These are phyloP conservation scores for Mucor velutinosus DNA, from an alignment of 371 early-diverging fungal genomes.

Conservation along the genomic window DNA sequence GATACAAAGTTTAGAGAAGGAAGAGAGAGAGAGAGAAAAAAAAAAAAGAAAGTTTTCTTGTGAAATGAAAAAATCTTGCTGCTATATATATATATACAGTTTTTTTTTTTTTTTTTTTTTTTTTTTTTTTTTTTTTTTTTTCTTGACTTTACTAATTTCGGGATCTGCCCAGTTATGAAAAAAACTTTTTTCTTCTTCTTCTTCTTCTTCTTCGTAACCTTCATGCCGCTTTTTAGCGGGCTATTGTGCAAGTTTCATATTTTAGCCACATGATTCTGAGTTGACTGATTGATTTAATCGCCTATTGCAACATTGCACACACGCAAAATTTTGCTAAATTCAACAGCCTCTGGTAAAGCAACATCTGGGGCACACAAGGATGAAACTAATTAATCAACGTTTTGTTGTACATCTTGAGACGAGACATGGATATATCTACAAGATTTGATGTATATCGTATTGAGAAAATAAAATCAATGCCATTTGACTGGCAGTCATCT, in stretches of 20 bases:
- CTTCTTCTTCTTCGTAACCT: background rate
- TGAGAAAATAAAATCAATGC: no score
- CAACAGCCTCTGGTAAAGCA: background rate
- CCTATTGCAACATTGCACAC: background rate
- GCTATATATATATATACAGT: background rate
- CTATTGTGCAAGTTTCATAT: background rate
- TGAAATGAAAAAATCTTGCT: background rate
- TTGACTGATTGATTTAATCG: background rate
- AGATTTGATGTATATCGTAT: no score
- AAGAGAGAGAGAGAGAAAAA: background rate
- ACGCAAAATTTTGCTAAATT: background rate
- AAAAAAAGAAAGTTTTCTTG: background rate
- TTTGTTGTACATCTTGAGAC: no score
- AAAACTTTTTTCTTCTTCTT: background rate
- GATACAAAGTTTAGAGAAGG: background rate
- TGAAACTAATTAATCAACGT: background rate
- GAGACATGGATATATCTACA: no score
- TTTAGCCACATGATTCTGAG: constrained; percentile 5
- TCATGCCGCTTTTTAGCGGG: background rate
- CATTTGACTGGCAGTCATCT: no score
- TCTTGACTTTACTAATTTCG: no score
- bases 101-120: no score
- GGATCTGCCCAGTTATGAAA: background rate
- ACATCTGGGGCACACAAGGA: background rate
- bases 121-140: background rate